phyloP scores from a whole-genome alignment of 441 rosid genomes.

The Populus trichocarpa region DNA sequence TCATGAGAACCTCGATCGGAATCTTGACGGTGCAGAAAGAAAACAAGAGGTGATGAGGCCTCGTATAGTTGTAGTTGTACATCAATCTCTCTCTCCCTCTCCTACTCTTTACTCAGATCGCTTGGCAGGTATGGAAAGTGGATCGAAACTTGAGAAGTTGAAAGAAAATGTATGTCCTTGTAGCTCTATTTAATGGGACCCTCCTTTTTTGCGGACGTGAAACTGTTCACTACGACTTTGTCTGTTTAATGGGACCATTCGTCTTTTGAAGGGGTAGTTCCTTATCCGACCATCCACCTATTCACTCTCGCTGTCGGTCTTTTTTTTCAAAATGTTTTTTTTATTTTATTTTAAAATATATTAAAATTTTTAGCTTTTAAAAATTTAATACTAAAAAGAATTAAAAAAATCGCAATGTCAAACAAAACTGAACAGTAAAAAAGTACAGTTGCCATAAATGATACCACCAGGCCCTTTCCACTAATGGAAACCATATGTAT shows the following conservation, averaged over 20 bases:
- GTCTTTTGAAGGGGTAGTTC: not conserved
- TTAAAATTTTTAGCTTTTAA: no score
- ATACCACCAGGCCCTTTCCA: not conserved
- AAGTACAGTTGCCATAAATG: conserved; percentile 9
- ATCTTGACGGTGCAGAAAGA: not conserved
- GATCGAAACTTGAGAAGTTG: not conserved
- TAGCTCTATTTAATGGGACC: not conserved
- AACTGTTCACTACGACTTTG: not conserved
- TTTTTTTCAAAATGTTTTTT: no score
- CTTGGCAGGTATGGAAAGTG: conserved; percentile 2
- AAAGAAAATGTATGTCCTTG: not conserved
- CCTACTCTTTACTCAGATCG: not conserved
- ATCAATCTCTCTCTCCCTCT: no score
- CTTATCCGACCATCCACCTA: not conserved
- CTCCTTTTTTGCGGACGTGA: not conserved
- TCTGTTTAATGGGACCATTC: conserved; percentile 1
- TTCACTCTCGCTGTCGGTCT: no score
- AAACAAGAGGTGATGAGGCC: not conserved
- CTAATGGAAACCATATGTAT: not conserved
- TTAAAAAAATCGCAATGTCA: no score
- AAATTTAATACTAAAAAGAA: no score
- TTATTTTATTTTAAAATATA: no score
- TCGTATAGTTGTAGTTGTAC: not conserved
- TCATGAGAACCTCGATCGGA: not conserved
- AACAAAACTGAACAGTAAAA: no score